These are phyloP conservation scores for Cordyceps tenuipes DNA, from an alignment of 2,329 filamentous ascomycete genomes.

Conservation along the genomic window DNA sequence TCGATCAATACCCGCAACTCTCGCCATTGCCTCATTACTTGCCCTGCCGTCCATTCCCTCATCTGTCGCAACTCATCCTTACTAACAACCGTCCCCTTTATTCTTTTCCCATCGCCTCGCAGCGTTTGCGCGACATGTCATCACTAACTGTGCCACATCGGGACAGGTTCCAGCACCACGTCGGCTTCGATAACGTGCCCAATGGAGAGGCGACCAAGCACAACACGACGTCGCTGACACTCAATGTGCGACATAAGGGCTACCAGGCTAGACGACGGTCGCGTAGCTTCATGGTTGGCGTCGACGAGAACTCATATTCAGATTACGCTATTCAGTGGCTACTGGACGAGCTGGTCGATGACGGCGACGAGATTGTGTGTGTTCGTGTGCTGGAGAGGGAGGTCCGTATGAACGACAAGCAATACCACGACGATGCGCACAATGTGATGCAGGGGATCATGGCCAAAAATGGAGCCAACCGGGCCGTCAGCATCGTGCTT, in stretches of 20 bases:
- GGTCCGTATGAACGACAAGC: slow-evolving; percentile 57
- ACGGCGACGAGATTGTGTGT: slow-evolving; percentile 89
- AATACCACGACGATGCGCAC: slow-evolving; percentile 69
- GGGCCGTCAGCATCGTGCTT: slow-evolving; percentile 75
- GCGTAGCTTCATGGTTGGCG: slow-evolving; percentile 82
- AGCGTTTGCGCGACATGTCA: slow-evolving; percentile 25
- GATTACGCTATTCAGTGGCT: slow-evolving; percentile 90
- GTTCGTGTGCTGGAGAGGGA: slow-evolving; percentile 82
- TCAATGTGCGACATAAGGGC: slow-evolving; percentile 79
- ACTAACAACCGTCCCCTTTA: neutral
- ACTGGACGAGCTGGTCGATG: slow-evolving; percentile 83
- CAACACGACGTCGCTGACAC: slow-evolving; percentile 62
- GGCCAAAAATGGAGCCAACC: slow-evolving; percentile 67
- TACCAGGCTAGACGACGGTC: slow-evolving; percentile 75
- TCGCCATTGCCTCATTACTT: neutral
- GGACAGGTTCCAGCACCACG: slow-evolving; percentile 49
- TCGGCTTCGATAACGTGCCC: slow-evolving; percentile 53
- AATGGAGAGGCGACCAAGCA: slow-evolving; percentile 50
- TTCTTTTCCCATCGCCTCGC: neutral
- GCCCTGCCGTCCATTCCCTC: neutral
- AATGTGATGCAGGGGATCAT: slow-evolving; percentile 68
- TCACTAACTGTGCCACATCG: slow-evolving; percentile 34
- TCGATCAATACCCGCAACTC: neutral
- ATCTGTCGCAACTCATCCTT: neutral
- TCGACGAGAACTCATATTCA: slow-evolving; percentile 85